Evolutionary conservation across 306 rosid genomes (phyloP).

Genomic region (Prunus campanulata): DNA sequence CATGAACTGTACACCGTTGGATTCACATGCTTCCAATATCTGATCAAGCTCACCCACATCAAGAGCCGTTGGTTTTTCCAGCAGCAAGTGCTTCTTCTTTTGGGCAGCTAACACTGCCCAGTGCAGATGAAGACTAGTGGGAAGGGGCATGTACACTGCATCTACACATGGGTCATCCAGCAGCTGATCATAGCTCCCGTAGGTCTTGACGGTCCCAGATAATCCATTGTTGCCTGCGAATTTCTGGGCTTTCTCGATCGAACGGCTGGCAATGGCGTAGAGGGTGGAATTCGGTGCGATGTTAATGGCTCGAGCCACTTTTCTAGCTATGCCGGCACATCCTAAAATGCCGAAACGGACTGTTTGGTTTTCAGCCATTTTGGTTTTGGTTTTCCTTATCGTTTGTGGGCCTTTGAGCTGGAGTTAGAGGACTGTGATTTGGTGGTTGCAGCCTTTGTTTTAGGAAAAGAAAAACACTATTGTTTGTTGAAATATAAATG

Average conservation of each 20-base stretch:
- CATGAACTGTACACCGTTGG: constrained; percentile 82
- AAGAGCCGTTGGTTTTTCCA: constrained; percentile 76
- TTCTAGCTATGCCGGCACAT: constrained; percentile 67
- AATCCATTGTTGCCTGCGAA: constrained; percentile 46
- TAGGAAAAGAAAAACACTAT: background rate
- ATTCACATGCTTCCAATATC: constrained; percentile 62
- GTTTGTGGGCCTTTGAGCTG: background rate
- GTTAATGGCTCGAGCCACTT: constrained; percentile 68
- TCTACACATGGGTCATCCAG: constrained; percentile 67
- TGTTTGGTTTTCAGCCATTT: constrained; percentile 26
- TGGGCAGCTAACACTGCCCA: constrained; percentile 68
- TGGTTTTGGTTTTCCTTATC: background rate
- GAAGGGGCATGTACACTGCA: constrained; percentile 71
- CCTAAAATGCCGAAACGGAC: constrained; percentile 67
- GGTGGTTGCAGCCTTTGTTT: background rate
- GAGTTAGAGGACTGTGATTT: background rate
- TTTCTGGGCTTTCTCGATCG: constrained; percentile 48
- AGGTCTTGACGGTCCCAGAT: constrained; percentile 32
- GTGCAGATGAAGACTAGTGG: constrained; percentile 60
- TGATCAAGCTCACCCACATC: constrained; percentile 53
- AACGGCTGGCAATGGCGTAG: constrained; percentile 69
- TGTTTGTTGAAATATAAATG: background rate
- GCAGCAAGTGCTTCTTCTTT: constrained; percentile 71
- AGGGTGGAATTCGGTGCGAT: constrained; percentile 58
- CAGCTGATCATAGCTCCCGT: constrained; percentile 62